These are phyloP conservation scores for Tolypocladium album DNA, from an alignment of 2,329 filamentous ascomycete genomes.

Conservation along the genomic window DNA sequence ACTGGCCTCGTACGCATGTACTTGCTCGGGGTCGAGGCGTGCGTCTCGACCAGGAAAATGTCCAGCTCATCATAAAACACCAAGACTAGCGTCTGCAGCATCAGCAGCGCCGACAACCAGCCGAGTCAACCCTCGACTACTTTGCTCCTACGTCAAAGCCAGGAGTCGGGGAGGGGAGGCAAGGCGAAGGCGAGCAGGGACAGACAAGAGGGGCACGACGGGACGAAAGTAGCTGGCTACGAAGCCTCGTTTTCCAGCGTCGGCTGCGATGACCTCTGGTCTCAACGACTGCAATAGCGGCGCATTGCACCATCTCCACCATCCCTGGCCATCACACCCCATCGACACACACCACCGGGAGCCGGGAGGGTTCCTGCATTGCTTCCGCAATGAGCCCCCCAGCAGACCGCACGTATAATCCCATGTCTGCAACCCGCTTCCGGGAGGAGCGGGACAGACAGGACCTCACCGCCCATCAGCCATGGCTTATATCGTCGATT, in stretches of 20 bases:
- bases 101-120: not conserved
- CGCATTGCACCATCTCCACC: not conserved
- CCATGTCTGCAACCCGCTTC: not conserved
- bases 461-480: conserved; percentile 1
- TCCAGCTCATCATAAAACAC: not conserved
- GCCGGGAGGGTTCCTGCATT: not conserved
- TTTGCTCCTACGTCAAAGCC: not conserved
- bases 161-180: not conserved
- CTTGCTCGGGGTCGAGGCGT: not conserved
- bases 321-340: not conserved
- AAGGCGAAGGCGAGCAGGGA: not conserved
- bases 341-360: not conserved
- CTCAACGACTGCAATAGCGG: not conserved
- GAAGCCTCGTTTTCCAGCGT: not conserved
- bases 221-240: not conserved
- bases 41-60: not conserved
- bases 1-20: not conserved
- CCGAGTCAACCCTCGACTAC: not conserved
- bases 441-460: not conserved
- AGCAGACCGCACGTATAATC: not conserved
- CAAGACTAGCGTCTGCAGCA: not conserved
- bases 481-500: conserved; percentile 13
- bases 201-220: not conserved
- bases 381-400: not conserved
- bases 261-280: not conserved